Percentiles rank a stretch among this genome's conserved stretches.
Conservation (phyloP, 2,329 filamentous ascomycete species). For the Talaromyces sp. region DNA sequence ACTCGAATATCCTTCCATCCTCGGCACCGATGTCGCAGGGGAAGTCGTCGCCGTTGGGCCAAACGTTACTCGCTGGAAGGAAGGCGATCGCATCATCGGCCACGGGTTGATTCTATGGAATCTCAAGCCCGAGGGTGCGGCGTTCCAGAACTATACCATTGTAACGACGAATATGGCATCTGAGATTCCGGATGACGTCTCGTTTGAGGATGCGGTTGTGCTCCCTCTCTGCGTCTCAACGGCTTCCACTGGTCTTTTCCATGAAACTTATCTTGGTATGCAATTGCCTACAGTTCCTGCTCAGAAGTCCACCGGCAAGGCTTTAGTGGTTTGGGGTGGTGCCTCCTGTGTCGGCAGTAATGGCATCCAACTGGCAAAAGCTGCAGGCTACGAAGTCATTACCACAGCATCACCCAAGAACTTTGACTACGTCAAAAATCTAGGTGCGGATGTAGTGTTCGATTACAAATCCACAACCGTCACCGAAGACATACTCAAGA, state of each 20-base stretch:
- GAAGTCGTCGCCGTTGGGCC: conserved; percentile 21
- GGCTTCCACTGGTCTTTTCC: conserved; percentile 26
- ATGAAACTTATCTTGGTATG: neutral
- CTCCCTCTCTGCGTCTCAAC: conserved; percentile 35
- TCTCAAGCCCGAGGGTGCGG: neutral
- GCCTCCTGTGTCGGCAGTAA: conserved; percentile 40
- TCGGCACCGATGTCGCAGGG: conserved; percentile 28
- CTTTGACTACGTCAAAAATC: conserved; percentile 34
- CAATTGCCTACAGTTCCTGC: neutral
- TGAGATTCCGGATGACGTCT: conserved; percentile 29
- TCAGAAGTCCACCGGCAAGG: conserved; percentile 23
- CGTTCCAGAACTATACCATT: conserved; percentile 15
- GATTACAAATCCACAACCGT: conserved; percentile 21
- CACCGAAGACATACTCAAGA: conserved; percentile 9
- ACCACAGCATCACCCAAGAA: conserved; percentile 39
- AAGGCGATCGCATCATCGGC: conserved; percentile 28
- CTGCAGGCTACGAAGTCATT: conserved; percentile 39
- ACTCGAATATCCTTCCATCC: conserved; percentile 21
- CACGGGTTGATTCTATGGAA: conserved; percentile 1
- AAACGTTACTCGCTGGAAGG: conserved; percentile 18
- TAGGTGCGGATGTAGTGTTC: conserved; percentile 29
- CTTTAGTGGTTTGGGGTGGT: conserved; percentile 49
- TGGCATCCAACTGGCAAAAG: conserved; percentile 41
- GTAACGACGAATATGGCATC: conserved; percentile 20
- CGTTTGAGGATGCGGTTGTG: conserved; percentile 32